Base-by-base conservation (phyloP, 2,329 filamentous ascomycete genomes). In the Neurospora sp. region DNA sequence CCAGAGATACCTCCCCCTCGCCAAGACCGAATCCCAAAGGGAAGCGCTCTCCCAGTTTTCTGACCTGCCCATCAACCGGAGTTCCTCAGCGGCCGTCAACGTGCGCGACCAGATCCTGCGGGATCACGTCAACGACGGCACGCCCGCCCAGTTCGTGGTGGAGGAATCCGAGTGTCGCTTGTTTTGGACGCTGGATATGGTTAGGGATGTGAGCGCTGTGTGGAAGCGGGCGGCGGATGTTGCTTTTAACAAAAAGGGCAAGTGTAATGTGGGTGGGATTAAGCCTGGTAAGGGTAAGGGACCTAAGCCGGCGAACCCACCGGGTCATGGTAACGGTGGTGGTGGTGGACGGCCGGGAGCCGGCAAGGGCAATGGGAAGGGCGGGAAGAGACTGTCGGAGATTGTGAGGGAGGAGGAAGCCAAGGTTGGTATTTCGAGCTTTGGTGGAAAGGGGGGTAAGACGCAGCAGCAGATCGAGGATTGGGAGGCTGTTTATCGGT, bases 101-200 rank as follows among this genome's bases (percentile, higher is more conserved):
- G 78, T 78, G 13, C 78, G 81, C 40, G 80, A 82, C 73, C 76
- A 81, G 75, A 80, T 83, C 43, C 76, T 80, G 33, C 74, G 73
- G 3, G 74, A 75, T 8, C 77, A 82, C 72, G 69, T 81, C 67
- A 74, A 78, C 10, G 80, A 83, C 67, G 81, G 81, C 11, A 73
- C 78, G 0, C 84, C 84, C 2, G 78, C 84, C 17, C 84, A 86
- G 72, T 86, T 82, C 71, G 76, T 84, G 1, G 80, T 80, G 66
- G 82, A 86, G 76, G 77, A 82, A 33, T 78, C 81, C 1, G 84
- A 85, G 74, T 86, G 84, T 75, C 79, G 84, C 17, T 80, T 86
- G 36, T 85, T 81, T 77, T 86, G 83, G 78, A 85, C 84, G 2
- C 78, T 79, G 40, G 79, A 78, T n/a, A 86, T 85, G 82, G 73